Percentiles rank a stretch among this genome's conserved stretches.
Evolutionary conservation across 2,329 filamentous ascomycete genomes (phyloP).

Genomic region (Cryphonectria japonica): DNA sequence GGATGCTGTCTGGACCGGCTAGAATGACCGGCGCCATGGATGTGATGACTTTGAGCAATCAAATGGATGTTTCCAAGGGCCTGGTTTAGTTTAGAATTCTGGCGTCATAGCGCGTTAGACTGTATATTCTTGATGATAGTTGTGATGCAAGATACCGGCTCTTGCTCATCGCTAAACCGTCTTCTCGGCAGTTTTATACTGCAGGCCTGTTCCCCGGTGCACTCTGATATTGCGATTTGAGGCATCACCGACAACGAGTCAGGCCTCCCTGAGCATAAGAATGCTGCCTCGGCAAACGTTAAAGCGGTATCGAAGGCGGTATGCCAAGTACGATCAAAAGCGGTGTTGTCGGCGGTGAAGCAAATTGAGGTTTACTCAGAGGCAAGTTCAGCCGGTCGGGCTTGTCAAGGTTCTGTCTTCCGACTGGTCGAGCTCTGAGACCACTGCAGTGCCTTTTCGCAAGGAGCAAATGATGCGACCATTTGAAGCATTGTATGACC

Average conservation of each 20-base stretch:
- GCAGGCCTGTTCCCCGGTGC: background rate
- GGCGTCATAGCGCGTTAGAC: background rate
- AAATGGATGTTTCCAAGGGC: too few relatives aligned
- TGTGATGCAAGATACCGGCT: background rate
- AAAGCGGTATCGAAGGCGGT: constrained; percentile 4
- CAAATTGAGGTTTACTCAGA: background rate
- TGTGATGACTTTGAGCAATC: background rate
- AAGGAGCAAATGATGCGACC: background rate
- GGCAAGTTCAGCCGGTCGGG: background rate
- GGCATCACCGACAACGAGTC: background rate
- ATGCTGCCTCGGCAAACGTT: background rate
- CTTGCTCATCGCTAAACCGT: background rate
- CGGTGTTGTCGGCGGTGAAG: constrained; percentile 8
- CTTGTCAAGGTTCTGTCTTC: background rate
- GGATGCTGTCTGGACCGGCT: constrained; percentile 12
- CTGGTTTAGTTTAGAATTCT: background rate
- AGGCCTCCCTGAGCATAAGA: background rate
- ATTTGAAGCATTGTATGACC: background rate
- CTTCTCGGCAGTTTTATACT: background rate
- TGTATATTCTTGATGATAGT: background rate
- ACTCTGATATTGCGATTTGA: background rate
- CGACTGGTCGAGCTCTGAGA: background rate
- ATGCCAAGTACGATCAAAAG: background rate
- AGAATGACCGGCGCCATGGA: background rate
- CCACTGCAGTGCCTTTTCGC: background rate